phyloP scores from a whole-genome alignment of 202 grass and related monocot genomes.

The Panicum virgatum region DNA sequence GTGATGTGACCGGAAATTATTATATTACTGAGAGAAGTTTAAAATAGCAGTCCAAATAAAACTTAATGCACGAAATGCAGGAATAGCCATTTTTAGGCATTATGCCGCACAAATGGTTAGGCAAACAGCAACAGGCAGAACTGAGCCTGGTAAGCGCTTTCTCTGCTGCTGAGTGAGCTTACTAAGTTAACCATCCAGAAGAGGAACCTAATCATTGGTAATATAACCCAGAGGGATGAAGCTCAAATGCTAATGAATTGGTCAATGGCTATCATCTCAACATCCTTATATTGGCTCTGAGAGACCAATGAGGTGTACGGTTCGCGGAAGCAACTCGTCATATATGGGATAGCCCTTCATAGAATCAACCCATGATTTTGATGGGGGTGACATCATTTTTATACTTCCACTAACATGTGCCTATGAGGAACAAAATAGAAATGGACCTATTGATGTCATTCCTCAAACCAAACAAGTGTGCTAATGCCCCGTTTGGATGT shows the following conservation, averaged over 20 bases:
- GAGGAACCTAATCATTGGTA: neutral
- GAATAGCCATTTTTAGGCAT: neutral
- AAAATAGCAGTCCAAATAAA: neutral
- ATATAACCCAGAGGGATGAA: neutral
- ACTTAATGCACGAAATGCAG: neutral
- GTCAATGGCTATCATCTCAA: neutral
- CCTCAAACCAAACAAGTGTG: neutral
- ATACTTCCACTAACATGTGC: neutral
- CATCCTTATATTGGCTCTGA: slow-evolving; percentile 4
- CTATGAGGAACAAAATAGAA: neutral
- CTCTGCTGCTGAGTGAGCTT: neutral
- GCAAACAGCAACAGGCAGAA: neutral
- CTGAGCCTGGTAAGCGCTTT: neutral
- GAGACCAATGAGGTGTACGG: neutral
- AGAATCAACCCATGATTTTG: neutral
- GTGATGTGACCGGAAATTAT: neutral
- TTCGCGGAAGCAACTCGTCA: neutral
- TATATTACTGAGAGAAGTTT: neutral
- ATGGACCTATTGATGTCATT: neutral
- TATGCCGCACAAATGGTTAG: neutral
- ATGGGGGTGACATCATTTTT: neutral
- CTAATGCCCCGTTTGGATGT: no score
- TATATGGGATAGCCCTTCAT: neutral
- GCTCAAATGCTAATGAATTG: neutral
- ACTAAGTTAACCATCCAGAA: neutral